Evolutionary conservation across 1,139 yeast genomes (phyloP).

Genomic region (Zygosaccharomyces pseudobailii): DNA sequence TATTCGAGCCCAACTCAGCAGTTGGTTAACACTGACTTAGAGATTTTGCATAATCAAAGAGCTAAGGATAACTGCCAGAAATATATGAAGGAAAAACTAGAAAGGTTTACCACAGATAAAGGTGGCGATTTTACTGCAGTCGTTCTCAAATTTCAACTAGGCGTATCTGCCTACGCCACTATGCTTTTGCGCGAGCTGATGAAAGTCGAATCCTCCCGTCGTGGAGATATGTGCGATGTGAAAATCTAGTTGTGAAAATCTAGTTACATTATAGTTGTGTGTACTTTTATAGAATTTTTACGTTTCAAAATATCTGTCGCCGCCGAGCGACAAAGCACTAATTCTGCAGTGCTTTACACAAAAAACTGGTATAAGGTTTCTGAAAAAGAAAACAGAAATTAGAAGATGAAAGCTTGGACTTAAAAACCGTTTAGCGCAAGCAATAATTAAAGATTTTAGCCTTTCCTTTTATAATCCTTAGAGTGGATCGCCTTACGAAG

Average conservation of each 20-base stretch:
- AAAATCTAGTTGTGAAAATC: constrained; percentile 9
- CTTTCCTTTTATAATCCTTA: no score
- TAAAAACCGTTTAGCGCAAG: no score
- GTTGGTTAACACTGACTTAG: constrained; percentile 77
- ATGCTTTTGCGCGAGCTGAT: constrained; percentile 93
- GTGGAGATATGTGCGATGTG: constrained; percentile 48
- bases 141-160: constrained; percentile 69
- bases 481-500: not conserved
- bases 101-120: constrained; percentile 37
- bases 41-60: constrained; percentile 48
- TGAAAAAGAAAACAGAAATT: not conserved
- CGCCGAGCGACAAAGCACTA: not conserved
- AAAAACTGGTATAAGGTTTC: no score
- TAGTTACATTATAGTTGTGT: not conserved
- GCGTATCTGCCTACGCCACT: constrained; percentile 90
- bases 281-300: not conserved
- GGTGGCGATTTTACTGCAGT: constrained; percentile 63
- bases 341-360: no score
- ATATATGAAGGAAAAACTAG: constrained; percentile 32
- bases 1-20: constrained; percentile 64
- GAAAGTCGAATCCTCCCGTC: constrained; percentile 75
- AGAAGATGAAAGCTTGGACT: no score
- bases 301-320: not conserved
- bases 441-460: no score
- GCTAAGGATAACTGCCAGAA: constrained; percentile 34